Percentiles rank a stretch among this genome's conserved stretches.
Evolutionary conservation across 495 filamentous ascomycete species (phyloP).

Genomic region (Sabuloglossum arenarium): DNA sequence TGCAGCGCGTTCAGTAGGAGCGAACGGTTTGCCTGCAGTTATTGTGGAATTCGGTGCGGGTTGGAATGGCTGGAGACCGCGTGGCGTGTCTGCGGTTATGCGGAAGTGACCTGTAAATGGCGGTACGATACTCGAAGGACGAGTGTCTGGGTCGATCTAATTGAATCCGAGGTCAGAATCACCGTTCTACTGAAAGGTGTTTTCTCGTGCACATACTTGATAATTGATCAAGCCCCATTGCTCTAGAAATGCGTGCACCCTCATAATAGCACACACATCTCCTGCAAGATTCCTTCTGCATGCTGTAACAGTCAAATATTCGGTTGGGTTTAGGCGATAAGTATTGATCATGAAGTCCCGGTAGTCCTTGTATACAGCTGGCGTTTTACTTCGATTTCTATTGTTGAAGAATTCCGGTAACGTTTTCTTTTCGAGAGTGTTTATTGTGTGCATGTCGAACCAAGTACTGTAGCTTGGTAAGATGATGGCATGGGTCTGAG

Average conservation of each 20-base stretch:
- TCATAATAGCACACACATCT: conserved; percentile 97
- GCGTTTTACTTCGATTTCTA: conserved; percentile 92
- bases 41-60: conserved; percentile 57
- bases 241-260: conserved; percentile 94
- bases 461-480: conserved; percentile 90
- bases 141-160: conserved; percentile 85
- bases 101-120: conserved; percentile 96
- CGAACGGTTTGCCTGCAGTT: conserved; percentile 50
- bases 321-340: conserved; percentile 81
- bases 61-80: conserved; percentile 86
- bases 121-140: conserved; percentile 86
- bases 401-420: conserved; percentile 96
- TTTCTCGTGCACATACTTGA: conserved; percentile 36
- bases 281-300: conserved; percentile 89
- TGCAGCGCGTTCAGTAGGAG: conserved; percentile 53
- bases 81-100: conserved; percentile 81
- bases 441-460: conserved; percentile 93
- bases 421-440: conserved; percentile 74
- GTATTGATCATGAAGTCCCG: conserved; percentile 99
- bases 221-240: conserved; percentile 99
- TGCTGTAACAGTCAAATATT: conserved; percentile 96
- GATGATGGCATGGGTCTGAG: conserved; percentile 84
- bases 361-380: conserved; percentile 95
- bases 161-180: background rate
- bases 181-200: background rate